Percentiles rank a stretch among this genome's conserved stretches.
These are phyloP conservation scores for Hippophae rhamnoides DNA, from an alignment of 306 rosid genomes.

Conservation along the genomic window DNA sequence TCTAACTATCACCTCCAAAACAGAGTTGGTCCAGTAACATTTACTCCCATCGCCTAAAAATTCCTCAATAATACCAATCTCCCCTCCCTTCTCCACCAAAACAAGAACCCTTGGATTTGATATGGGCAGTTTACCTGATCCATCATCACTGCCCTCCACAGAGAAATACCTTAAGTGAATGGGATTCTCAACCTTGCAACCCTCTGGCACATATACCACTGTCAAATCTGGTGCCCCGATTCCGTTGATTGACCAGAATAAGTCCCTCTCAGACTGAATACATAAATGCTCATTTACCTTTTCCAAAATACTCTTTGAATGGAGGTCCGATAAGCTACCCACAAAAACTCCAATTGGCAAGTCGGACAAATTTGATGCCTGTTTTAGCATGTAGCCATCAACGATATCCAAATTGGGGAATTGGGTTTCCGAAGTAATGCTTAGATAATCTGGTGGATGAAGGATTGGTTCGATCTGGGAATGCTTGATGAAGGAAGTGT, in stretches of 20 bases:
- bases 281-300: constrained; percentile 36
- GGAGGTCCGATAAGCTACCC: constrained; percentile 39
- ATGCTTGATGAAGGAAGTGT: constrained; percentile 56
- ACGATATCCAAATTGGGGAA: constrained; percentile 37
- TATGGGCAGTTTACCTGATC: constrained; percentile 33
- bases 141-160: constrained; percentile 26
- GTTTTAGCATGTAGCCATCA: constrained; percentile 39
- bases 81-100: constrained; percentile 77
- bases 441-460: constrained; percentile 21
- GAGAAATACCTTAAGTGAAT: constrained; percentile 52
- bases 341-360: constrained; percentile 57
- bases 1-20: constrained; percentile 53
- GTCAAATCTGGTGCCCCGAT: constrained; percentile 78
- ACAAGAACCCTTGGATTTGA: constrained; percentile 86
- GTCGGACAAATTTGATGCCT: constrained; percentile 20
- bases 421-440: constrained; percentile 10
- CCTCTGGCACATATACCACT: constrained; percentile 64
- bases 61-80: constrained; percentile 63
- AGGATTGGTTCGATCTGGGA: constrained; percentile 57
- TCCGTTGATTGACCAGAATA: constrained; percentile 92
- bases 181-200: constrained; percentile 51
- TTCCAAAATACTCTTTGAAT: constrained; percentile 22
- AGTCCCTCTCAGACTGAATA: constrained; percentile 36
- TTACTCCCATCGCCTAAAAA: constrained; percentile 31
- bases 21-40: constrained; percentile 74